Base-by-base conservation (phyloP, 768 basidiomycete species). In the Collybia sordida region DNA sequence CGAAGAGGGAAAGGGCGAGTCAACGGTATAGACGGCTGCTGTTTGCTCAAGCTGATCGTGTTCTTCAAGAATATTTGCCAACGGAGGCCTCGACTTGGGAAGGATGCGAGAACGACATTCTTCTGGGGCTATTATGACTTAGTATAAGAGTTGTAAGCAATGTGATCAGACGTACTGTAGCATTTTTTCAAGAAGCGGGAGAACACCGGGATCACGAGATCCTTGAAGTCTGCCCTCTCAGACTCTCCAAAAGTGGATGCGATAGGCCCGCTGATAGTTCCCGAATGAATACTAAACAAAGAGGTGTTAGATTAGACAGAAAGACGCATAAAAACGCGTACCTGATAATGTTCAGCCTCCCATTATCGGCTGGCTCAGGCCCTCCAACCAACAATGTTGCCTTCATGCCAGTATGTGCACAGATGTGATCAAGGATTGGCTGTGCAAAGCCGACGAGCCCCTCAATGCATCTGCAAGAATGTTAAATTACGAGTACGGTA, bases 231-330 rank as follows among this genome's bases (percentile, higher is more conserved):
- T 3, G 8, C 25, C 6, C 49, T 28, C 42, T 62, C 57, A 8
- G 54, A 34, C 8, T 42, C 22, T 6, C 59, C 54, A 24, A 62
- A 64, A 22, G 52, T 56, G 55, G 58, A 49, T 9, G 50, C 36
- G 8, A 62, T 35, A 22, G 49, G 34, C 1, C 62, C 60, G 5
- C 38, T 34, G 2, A 51, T 56, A n/a, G 28, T 43, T 7, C 62
- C 60, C 5, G 57, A 60, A 34, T 64, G 57, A 12, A 62, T 41
- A 35, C 62, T 64, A 41, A 11, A n/a, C 17, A 27, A 35, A 0
- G 28, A 3, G 3, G 2, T 39, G n/a, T 22, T 15, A 5, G 22
- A n/a, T 23, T 14, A 4, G 42, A 7, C 25, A 25, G 4, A 11
- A 8, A 50, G 22, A 17, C 4, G n/a, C 23, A 23, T 12, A 22